Base-by-base conservation (phyloP, 352 stramenopile species). In the Globisporangium polare region DNA sequence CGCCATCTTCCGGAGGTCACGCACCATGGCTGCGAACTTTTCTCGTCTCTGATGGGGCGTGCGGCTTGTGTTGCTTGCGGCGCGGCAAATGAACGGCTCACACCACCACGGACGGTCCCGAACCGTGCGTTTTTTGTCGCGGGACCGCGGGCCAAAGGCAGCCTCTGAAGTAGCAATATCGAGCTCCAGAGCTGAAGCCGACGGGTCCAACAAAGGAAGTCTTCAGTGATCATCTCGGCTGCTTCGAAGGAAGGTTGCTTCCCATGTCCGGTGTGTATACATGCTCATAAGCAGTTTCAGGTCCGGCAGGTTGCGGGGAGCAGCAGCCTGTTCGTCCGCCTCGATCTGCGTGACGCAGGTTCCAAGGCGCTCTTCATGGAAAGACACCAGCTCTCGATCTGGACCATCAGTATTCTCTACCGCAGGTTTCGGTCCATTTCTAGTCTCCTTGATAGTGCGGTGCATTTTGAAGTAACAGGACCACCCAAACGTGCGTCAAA, bases 61-160 rank as follows among this genome's bases (percentile, higher is more conserved):
- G 35, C 46, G 24, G 46, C 26, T 17, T 29, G n/a, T 37, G 29
- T 24, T 53, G 47, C 26, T 35, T 63, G 45, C 13, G 20, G 37
- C 42, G 24, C 7, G 22, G n/a, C 29, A 77, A 79, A 79, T 79
- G 72, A 68, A 79, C 72, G 72, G 69, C 72, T 76, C 64, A 63
- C 62, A 71, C 53, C 53, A 59, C 57, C 68, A 69, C 63, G 62
- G 57, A 54, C 43, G 45, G 57, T 63, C 31, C 57, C 46, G 57
- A 54, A 63, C 56, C 56, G 56, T 35, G 42, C 52, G 9, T 20
- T 33, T 60, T 51, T 27, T 51, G 15, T 27, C 27, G 53, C 54
- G 59, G 58, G 46, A 71, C 60, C 60, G n/a, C n/a, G 67, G 64
- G 71, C 17, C 8, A 18, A 13, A 31, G 18, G 1, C 18, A 17